Base-by-base conservation (phyloP, 2,329 filamentous ascomycete species). In the Colletotrichum eremochloae region DNA sequence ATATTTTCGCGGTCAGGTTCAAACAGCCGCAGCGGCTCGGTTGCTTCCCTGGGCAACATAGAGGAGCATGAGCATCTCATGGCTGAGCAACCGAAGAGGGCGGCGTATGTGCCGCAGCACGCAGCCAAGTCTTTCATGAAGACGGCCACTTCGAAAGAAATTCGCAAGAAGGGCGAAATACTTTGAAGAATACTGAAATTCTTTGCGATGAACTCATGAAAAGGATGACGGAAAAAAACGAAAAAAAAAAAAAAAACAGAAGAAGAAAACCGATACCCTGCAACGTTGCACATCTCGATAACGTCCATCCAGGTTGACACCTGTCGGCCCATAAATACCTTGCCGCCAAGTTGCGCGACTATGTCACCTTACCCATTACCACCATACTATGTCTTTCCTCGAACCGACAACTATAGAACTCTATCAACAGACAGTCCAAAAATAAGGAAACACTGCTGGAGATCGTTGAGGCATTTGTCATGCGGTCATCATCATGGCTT, bases 111-210 rank as follows among this genome's bases (percentile, higher is more conserved):
- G 12, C 85, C 85, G 3, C 81, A 77, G n/a, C 81, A 86, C 69
- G 84, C 84, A 1, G 82, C 80, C 1, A 72, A 80, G 6, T 82
- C 82, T 5, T 84, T 84, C 74, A 75, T 86, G 62, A 80, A 76
- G 75, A 86, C 83, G 8, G 80, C 84, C 4, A 84, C 85, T 6
- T 76, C 84, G 18, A 76, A 77, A 53, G 75, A 77, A n/a, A 85
- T 85, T 75, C 80, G 76, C 53, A 78, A 78, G 69, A 79, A 79
- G 31, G 84, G 82, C 65, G 75, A 80, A n/a, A 76, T 81, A 12
- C 61, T 81, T 12, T 81, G 69, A 78, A 48, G 12, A 11, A 24
- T 9, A 40, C 24, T 1, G 5, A 29, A 8, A 31, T n/a, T 2
- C 2, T 29, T n/a, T 29, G 12, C 36, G 40, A 4, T 5, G 7